Percentiles rank a stretch among this genome's conserved stretches.
Evolutionary conservation across 495 filamentous ascomycete genomes (phyloP).

Genomic region (Evansstolkia leycettana): DNA sequence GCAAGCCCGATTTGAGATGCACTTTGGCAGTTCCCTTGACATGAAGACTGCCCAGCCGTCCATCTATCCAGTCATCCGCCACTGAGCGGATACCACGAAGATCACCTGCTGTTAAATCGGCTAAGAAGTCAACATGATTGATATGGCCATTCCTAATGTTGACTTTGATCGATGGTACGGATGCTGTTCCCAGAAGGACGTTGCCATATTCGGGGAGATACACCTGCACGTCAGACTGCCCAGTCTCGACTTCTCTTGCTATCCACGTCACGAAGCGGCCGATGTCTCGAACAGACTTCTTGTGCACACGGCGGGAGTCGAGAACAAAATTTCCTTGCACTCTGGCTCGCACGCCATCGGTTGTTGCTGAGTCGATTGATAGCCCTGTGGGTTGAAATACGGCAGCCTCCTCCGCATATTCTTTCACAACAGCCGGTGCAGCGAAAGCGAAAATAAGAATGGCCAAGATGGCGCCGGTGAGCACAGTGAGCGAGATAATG

Average conservation of each 20-base stretch:
- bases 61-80: conserved; percentile 78
- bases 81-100: conserved; percentile 67
- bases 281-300: conserved; percentile 54
- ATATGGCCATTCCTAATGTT: conserved; percentile 63
- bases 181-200: conserved; percentile 63
- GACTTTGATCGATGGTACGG: conserved; percentile 58
- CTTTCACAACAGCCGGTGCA: conserved; percentile 63
- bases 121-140: conserved; percentile 66
- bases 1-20: conserved; percentile 60
- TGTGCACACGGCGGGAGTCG: conserved; percentile 61
- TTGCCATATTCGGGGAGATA: conserved; percentile 77
- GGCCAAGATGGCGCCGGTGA: conserved; percentile 33
- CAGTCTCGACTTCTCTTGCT: conserved; percentile 55
- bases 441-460: conserved; percentile 61
- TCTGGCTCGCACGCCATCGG: conserved; percentile 60
- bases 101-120: conserved; percentile 62
- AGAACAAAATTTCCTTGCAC: conserved; percentile 70
- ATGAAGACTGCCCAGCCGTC: conserved; percentile 52
- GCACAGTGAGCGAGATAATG: conserved; percentile 37
- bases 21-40: conserved; percentile 60
- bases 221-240: conserved; percentile 57
- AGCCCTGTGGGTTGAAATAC: conserved; percentile 70
- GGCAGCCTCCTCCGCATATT: conserved; percentile 73
- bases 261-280: conserved; percentile 77
- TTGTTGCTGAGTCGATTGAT: conserved; percentile 71